Evolutionary conservation across 371 early-diverging fungal species (phyloP), one percentile per base, ranked within the genome.

Genomic region (Mucor ambiguus): DNA sequence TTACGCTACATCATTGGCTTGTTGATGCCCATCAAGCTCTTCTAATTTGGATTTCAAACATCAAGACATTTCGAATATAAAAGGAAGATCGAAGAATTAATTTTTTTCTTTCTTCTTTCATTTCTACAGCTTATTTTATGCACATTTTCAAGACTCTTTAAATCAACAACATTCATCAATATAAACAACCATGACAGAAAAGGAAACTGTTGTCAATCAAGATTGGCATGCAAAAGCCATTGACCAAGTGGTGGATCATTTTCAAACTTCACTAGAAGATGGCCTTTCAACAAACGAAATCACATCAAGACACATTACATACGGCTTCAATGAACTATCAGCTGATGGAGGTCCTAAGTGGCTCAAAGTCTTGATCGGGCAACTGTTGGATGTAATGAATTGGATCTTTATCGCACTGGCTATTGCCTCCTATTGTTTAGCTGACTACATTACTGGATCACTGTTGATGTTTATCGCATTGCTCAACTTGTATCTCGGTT

Each of bases 331-430:
- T 76, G 85, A 88, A 64, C 82, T 96, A 61, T 71, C 74, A 26
- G 63, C 74, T 73, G 73, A 87, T 76, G 75, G 89, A 59, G 81
- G 91, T 60, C 78, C 93, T 63, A 68, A 74, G 70, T 81, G 87
- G 74, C 77, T 88, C 69, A 90, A 86, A 61, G 91, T 95, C 68
- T 76, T 96, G 9, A 69, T 91, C 72, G 83, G 86, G 26, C 96
- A 97, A 75, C 67, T 93, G 32, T 81, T 90, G 63, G 95, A 96
- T 69, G 87, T 89, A 30, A 92, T 97, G 89, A 91, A 93, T 37
- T 71, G 93, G 58, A 89, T 96, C 37, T 86, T 96, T 55, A 58
- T 91, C 59, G 94, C 89, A 87, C 54, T 85, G 87, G 68, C 89
- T 77, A 62, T 77, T 67, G 69, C 84, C 12, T 77, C 86, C 14